Evolutionary conservation across 2,329 filamentous ascomycete species (phyloP), one percentile per base, ranked within the genome.

Genomic region (Fusarium sp.): DNA sequence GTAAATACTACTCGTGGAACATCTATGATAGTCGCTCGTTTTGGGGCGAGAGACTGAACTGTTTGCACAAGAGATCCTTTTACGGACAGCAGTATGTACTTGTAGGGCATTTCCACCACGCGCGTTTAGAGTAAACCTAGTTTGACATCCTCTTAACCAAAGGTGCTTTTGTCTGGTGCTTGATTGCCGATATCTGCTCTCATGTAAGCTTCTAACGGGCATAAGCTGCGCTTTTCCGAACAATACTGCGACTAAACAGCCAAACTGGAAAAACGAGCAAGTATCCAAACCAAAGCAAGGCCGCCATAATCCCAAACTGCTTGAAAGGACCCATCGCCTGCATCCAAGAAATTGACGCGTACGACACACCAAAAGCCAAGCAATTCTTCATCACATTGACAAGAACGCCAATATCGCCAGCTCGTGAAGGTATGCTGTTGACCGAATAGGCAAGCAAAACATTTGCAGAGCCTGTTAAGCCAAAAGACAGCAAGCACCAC

Each of bases 401-500:
- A 27, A 59, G 46, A 8, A 40, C 55, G 8, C 55, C 55, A 9
- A 59, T 59, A 18, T 59, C 31, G 40, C 36, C 44, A 2, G 55
- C 55, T 7, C 46, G 34, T 28, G 55, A 34, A 30, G 55, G 55
- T n/a, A 51, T 37, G 18, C 31, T 51, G 11, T 51, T 37, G 9
- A 59, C 55, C 34, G 55, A 34, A n/a, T 59, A 59, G 28, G 55
- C 39, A 30, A 59, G 55, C 13, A 59, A 13, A 16, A 59, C 55
- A 8, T 59, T 59, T 10, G 55, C 55, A 15, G 55, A 59, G 6
- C 44, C 39, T 31, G 55, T 59, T 7, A 59, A 16, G 6, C 55
- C 55, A 27, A 59, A 40, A 41, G 44, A 37, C 15, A 59, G 55
- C 43, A 59, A 31, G 16, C 36, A 27, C 55, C 55, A 59, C 12